These are phyloP conservation scores for Eucalyptus paniculata DNA, from an alignment of 345 rosid species.

Conservation along the genomic window DNA sequence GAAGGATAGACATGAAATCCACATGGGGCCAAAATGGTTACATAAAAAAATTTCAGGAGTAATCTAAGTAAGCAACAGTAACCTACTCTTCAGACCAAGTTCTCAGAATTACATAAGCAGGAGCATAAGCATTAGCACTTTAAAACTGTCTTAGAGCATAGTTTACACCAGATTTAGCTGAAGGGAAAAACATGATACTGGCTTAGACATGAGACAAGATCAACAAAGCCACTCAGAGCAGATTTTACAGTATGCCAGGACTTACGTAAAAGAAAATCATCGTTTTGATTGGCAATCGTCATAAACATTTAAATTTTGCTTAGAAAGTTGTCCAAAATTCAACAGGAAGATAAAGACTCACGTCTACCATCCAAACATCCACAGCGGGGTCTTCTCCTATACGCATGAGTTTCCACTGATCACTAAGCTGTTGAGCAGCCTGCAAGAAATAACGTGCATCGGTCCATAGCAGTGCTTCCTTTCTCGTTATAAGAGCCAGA, in stretches of 20 bases:
- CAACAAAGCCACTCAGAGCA: not conserved
- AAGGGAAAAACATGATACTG: not conserved
- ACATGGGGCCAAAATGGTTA: not conserved
- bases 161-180: not conserved
- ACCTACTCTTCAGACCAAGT: not conserved
- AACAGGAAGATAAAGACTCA: slow-evolving; percentile 9
- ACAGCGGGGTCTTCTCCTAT: slow-evolving; percentile 82
- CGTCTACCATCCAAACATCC: slow-evolving; percentile 79
- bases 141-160: not conserved
- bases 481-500: slow-evolving; percentile 62
- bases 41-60: not conserved
- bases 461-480: slow-evolving; percentile 83
- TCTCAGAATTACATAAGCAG: not conserved
- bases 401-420: slow-evolving; percentile 87
- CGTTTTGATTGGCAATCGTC: not conserved
- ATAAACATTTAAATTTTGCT: not conserved
- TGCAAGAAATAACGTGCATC: slow-evolving; percentile 93
- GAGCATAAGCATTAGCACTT: not conserved
- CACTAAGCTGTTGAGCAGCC: slow-evolving; percentile 69
- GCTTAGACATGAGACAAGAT: not conserved
- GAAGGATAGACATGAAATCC: not conserved
- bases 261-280: not conserved
- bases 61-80: not conserved
- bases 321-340: not conserved
- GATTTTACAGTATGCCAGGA: not conserved